Evolutionary conservation across 257 asterid species (phyloP).

Genomic region (Solanum chmielewskii): DNA sequence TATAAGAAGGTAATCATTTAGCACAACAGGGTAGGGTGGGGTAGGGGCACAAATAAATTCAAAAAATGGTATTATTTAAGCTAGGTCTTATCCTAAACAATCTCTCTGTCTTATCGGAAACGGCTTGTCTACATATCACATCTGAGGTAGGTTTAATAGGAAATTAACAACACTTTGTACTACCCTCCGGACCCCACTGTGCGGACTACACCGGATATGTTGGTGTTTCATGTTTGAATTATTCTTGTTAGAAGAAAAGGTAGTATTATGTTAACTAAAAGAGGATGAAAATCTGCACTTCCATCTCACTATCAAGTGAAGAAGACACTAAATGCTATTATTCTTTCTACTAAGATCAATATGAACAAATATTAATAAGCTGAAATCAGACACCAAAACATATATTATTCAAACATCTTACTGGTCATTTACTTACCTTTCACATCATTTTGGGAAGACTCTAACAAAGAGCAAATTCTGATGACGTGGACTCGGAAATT

Average conservation of each 20-base stretch:
- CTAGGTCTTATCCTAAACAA: neutral
- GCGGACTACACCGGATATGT: neutral
- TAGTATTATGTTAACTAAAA: neutral
- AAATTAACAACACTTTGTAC: neutral
- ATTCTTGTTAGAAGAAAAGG: neutral
- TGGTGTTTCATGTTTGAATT: neutral
- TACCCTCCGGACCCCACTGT: neutral
- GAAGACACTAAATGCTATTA: neutral
- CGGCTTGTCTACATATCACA: too few relatives aligned
- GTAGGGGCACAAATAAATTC: neutral
- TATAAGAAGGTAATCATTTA: neutral
- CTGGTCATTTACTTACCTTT: neutral
- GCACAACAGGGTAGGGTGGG: neutral
- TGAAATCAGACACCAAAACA: neutral
- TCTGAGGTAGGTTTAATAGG: neutral
- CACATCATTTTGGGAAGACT: neutral
- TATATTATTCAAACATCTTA: neutral
- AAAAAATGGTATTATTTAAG: neutral
- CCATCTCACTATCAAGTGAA: neutral
- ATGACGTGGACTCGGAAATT: neutral
- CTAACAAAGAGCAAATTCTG: neutral
- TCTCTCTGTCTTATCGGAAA: neutral
- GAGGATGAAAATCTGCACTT: too few relatives aligned
- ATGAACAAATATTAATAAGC: neutral
- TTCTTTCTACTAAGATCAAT: neutral